Base-by-base conservation (phyloP, 768 basidiomycete species). In the Leccinum truebloodii region DNA sequence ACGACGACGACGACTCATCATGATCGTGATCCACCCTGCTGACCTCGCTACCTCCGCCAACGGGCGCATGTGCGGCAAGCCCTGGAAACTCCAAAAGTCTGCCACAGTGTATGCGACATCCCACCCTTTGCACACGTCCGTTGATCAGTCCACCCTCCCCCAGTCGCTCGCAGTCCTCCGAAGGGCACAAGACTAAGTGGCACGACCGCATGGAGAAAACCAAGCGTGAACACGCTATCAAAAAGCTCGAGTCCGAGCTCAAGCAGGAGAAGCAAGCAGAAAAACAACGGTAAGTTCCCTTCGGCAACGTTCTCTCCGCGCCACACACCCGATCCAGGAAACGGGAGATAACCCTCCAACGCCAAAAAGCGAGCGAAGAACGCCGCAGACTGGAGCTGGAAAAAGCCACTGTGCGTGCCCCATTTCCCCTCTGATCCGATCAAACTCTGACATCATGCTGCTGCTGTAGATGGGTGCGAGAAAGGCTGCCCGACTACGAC, bases 241-340 rank as follows among this genome's bases (percentile, higher is more conserved):
- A 90, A 73, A 86, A 88, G 70, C 77, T 94, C 32, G 79, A 92
- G 73, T 68, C 72, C 10, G 91, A 92, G 63, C 80, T 94, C 64
- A 88, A 84, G 70, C 86, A 89, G 51, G 92, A 93, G 72, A 92
- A 91, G 67, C 76, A 81, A 65, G 82, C 86, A 4, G 91, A 92
- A 67, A 76, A 80, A 52, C 77, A 80, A 62, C 80, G 87, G 90
- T 86, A 61, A 58, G 75, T 69, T 26, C 9, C 6, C 52, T 44
- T 54, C 39, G 16, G 34, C 7, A 50, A 30, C 18, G 26, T 35
- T 16, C 24, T 37, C 52, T n/a, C 37, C 24, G 32, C 22, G 30
- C 44, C 54, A 51, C 28, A 55, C 37, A 65, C 52, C 18, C 41
- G 58, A 62, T 49, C 30, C 64, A 91, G 90, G 59, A 82, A 88